Conservation (phyloP, 805 yeast species). For the Metschnikowia koreensis region DNA sequence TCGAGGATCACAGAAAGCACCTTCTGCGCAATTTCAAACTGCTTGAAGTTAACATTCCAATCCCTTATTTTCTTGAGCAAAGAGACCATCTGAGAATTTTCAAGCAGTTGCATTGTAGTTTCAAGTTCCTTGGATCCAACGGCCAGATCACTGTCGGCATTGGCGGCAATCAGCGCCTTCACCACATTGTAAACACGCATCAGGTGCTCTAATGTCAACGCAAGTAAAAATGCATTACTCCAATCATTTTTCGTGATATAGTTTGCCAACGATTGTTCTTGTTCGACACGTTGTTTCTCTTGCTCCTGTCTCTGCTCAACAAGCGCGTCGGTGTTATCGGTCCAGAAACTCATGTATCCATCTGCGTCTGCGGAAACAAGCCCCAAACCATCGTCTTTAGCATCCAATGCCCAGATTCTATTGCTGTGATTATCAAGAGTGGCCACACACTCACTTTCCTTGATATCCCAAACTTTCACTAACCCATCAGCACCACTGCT, state of each 20-base stretch:
- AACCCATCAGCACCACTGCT: conserved; percentile 94
- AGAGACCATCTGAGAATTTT: conserved; percentile 54
- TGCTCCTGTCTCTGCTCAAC: conserved; percentile 47
- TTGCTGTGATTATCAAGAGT: conserved; percentile 91
- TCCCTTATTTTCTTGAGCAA: conserved; percentile 79
- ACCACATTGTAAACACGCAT: conserved; percentile 81
- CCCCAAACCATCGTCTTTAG: conserved; percentile 61
- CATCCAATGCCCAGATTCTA: conserved; percentile 88
- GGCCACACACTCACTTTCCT: conserved; percentile 64
- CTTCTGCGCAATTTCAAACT: conserved; percentile 78
- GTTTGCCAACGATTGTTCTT: conserved; percentile 84
- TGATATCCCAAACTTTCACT: conserved; percentile 83
- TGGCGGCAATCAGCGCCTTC: conserved; percentile 54
- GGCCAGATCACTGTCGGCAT: conserved; percentile 47
- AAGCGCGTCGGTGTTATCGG: conserved; percentile 78
- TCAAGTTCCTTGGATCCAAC: conserved; percentile 65
- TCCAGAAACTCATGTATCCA: conserved; percentile 87
- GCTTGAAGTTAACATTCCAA: conserved; percentile 90
- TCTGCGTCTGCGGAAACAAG: conserved; percentile 92
- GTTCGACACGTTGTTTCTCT: conserved; percentile 65
- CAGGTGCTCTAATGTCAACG: conserved; percentile 86
- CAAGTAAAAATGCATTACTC: conserved; percentile 84
- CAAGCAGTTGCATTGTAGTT: conserved; percentile 54
- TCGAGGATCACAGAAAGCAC: conserved; percentile 63
- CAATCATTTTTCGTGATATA: conserved; percentile 71